Conservation (phyloP, 805 yeast species). For the Ogataea pignaliae region DNA sequence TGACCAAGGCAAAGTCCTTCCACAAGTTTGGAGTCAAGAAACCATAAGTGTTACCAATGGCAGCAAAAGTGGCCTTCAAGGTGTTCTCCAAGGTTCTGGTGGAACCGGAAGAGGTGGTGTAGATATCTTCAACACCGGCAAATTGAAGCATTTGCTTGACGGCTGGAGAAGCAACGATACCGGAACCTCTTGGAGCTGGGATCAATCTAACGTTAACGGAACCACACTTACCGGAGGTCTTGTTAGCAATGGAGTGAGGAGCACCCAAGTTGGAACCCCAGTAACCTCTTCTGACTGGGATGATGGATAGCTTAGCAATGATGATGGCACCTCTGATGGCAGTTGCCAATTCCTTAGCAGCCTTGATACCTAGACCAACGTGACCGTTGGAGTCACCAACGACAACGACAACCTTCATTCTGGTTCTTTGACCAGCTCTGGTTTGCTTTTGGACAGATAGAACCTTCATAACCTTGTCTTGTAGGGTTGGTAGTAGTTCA, state of each 20-base stretch:
- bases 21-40: constrained; percentile 99
- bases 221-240: constrained; percentile 99
- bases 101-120: constrained; percentile 97
- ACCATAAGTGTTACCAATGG: constrained; percentile 99
- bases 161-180: constrained; percentile 99
- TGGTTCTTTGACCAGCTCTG: constrained; percentile 99
- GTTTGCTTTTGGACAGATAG: constrained; percentile 99
- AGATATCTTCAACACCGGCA: constrained; percentile 99
- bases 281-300: constrained; percentile 99
- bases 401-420: constrained; percentile 99
- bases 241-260: constrained; percentile 97
- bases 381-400: constrained; percentile 99
- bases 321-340: constrained; percentile 99
- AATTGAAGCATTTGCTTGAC: constrained; percentile 98
- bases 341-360: constrained; percentile 99
- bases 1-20: constrained; percentile 77
- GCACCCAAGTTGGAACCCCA: constrained; percentile 99
- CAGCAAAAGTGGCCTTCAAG: constrained; percentile 98
- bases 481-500: constrained; percentile 88
- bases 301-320: constrained; percentile 97
- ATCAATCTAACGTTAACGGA: constrained; percentile 97
- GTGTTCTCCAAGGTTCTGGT: constrained; percentile 99
- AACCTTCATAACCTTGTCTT: constrained; percentile 99
- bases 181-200: constrained; percentile 99
- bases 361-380: constrained; percentile 99